A percentile compares a stretch with the other conserved stretches of the same genome.
Conservation (phyloP, 257 asterid genomes). For the Ilex aquifolium region DNA sequence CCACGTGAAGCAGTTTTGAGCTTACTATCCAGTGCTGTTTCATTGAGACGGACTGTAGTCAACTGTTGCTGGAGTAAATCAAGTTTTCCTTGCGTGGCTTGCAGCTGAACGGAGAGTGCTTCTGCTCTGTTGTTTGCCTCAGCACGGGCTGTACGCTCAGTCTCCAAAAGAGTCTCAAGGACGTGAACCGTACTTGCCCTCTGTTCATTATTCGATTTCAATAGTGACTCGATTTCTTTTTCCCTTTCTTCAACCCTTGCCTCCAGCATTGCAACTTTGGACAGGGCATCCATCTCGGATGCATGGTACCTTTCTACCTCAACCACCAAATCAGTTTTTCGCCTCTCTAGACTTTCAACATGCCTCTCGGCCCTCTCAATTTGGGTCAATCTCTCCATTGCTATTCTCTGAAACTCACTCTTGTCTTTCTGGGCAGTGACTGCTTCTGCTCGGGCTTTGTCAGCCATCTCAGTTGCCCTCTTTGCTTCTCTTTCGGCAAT, state of each 20-base stretch:
- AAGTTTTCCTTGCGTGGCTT: slow-evolving; percentile 69
- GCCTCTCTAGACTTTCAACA: slow-evolving; percentile 65
- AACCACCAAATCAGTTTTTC: slow-evolving; percentile 41
- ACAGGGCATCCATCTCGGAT: slow-evolving; percentile 68
- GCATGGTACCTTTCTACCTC: slow-evolving; percentile 54
- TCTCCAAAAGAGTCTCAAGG: slow-evolving; percentile 64
- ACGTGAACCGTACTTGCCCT: slow-evolving; percentile 68
- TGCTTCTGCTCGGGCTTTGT: slow-evolving; percentile 87
- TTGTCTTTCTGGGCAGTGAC: slow-evolving; percentile 77
- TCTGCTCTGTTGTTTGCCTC: slow-evolving; percentile 87
- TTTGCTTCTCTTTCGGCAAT: slow-evolving; percentile 78
- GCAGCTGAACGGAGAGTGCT: slow-evolving; percentile 80
- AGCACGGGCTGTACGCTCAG: slow-evolving; percentile 76
- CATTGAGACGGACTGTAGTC: slow-evolving; percentile 57
- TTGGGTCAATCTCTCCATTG: slow-evolving; percentile 83
- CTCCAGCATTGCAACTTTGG: slow-evolving; percentile 56
- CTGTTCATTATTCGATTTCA: slow-evolving; percentile 67
- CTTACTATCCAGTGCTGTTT: slow-evolving; percentile 53
- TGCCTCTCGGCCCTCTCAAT: slow-evolving; percentile 76
- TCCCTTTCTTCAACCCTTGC: slow-evolving; percentile 69
- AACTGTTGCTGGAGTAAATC: slow-evolving; percentile 73
- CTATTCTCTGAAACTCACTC: slow-evolving; percentile 54
- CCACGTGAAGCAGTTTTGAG: slow-evolving; percentile 59
- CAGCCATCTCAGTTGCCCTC: slow-evolving; percentile 86
- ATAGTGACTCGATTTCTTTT: slow-evolving; percentile 63